Conservation (phyloP, 2,329 filamentous ascomycete species). For the Endocalyx cinctus region DNA sequence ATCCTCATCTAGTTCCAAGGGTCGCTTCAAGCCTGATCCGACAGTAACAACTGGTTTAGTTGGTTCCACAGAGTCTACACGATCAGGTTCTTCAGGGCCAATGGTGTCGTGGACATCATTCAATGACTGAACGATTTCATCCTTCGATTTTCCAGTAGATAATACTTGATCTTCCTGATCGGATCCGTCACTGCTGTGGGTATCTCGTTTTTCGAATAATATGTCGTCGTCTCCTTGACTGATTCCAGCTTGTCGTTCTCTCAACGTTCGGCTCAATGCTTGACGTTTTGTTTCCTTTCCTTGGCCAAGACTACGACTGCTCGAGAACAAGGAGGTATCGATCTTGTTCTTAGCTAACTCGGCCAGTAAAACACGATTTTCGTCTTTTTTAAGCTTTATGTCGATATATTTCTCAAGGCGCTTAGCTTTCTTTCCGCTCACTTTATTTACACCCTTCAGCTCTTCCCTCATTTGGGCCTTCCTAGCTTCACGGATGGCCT, state of each 20-base stretch:
- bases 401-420: constrained; percentile 70
- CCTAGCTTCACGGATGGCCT: constrained; percentile 44
- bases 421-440: constrained; percentile 63
- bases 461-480: constrained; percentile 53
- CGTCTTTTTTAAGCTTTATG: constrained; percentile 90
- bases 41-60: constrained; percentile 23
- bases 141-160: too few species aligned
- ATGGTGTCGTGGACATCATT: not conserved
- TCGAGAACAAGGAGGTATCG: constrained; percentile 77
- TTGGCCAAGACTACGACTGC: constrained; percentile 71
- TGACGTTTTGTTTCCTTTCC: constrained; percentile 68
- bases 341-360: constrained; percentile 75
- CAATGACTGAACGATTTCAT: not conserved
- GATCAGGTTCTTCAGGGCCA: not conserved
- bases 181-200: constrained; percentile 27
- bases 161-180: constrained; percentile 27
- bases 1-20: constrained; percentile 72
- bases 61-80: not conserved
- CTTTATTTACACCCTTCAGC: constrained; percentile 47
- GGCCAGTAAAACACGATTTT: constrained; percentile 77
- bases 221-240: constrained; percentile 49
- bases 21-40: constrained; percentile 82
- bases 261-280: constrained; percentile 57
- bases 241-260: constrained; percentile 62
- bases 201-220: constrained; percentile 44